Evolutionary conservation across 305 asterid genomes (phyloP).

Genomic region (Salvia sclarea): DNA sequence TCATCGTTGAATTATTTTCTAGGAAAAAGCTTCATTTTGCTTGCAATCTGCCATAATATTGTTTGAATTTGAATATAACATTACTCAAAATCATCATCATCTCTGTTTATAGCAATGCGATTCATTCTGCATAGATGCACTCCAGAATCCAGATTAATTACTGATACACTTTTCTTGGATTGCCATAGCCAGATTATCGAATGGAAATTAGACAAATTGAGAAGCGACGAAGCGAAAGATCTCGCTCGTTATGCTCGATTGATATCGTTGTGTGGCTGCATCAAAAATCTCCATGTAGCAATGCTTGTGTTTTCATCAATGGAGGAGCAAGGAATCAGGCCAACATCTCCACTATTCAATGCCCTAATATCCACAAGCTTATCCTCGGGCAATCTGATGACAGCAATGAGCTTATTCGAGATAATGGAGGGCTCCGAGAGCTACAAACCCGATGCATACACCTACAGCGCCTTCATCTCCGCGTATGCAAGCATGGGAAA

Average conservation of each 20-base stretch:
- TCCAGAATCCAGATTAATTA: background rate
- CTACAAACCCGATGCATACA: slow-evolving; percentile 43
- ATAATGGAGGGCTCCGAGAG: slow-evolving; percentile 48
- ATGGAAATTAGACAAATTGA: slow-evolving; percentile 55
- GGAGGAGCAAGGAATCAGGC: slow-evolving; percentile 53
- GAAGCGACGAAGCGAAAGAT: slow-evolving; percentile 30
- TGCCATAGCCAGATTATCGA: slow-evolving; percentile 45
- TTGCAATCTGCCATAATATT: background rate
- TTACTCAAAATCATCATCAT: background rate
- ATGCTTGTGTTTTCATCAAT: slow-evolving; percentile 43
- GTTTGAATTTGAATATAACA: background rate
- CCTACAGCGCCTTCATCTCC: slow-evolving; percentile 45
- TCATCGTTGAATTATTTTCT: background rate
- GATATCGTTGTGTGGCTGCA: slow-evolving; percentile 43
- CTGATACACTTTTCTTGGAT: background rate
- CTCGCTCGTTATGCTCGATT: slow-evolving; percentile 36
- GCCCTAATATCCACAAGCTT: slow-evolving; percentile 49
- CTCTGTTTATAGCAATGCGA: background rate
- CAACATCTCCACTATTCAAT: slow-evolving; percentile 44
- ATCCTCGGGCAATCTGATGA: slow-evolving; percentile 47
- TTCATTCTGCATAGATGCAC: background rate
- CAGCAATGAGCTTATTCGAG: slow-evolving; percentile 55
- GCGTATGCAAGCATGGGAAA: slow-evolving; percentile 49
- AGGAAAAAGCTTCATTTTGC: too few relatives aligned
- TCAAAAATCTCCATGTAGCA: slow-evolving; percentile 49